These are phyloP conservation scores for Musa troglodytarum DNA, from an alignment of 176 grass and related monocot species.

Conservation along the genomic window DNA sequence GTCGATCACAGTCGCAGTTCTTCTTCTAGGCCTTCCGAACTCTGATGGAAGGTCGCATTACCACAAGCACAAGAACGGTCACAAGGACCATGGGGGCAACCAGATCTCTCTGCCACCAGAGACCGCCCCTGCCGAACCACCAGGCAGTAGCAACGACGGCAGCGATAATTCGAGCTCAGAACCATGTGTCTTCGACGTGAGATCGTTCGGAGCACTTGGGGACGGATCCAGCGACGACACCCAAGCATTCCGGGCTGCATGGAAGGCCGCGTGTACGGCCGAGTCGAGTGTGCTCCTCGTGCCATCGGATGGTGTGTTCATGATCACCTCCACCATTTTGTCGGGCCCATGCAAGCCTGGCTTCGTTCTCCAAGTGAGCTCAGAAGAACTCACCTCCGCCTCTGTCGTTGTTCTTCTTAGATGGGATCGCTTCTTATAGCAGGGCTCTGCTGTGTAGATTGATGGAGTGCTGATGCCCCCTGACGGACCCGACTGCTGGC, in stretches of 20 bases:
- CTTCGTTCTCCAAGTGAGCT: conserved; percentile 47
- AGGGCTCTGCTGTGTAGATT: conserved; percentile 19
- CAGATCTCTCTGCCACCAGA: conserved; percentile 47
- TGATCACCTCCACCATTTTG: conserved; percentile 60
- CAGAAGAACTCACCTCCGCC: not conserved
- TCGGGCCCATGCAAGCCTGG: conserved; percentile 41
- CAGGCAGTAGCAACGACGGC: not conserved
- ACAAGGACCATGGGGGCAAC: not conserved
- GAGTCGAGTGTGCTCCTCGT: conserved; percentile 35
- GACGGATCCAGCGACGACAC: conserved; percentile 47
- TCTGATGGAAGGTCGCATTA: conserved; percentile 30
- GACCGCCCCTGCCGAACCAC: conserved; percentile 20
- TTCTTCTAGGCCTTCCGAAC: conserved; percentile 15
- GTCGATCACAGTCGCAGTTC: conserved; percentile 7
- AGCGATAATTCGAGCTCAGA: not conserved
- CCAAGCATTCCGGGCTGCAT: conserved; percentile 49
- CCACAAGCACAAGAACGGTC: conserved; percentile 32
- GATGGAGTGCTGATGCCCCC: conserved; percentile 67
- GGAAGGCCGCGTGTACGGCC: conserved; percentile 49
- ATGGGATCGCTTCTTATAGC: not conserved
- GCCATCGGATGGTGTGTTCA: conserved; percentile 62
- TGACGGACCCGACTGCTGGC: conserved; percentile 57
- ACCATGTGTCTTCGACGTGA: conserved; percentile 41
- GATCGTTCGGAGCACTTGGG: conserved; percentile 46
- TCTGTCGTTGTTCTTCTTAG: not conserved